Evolutionary conservation across 2,329 filamentous ascomycete species (phyloP).

Genomic region (Calonectria pauciramosa): DNA sequence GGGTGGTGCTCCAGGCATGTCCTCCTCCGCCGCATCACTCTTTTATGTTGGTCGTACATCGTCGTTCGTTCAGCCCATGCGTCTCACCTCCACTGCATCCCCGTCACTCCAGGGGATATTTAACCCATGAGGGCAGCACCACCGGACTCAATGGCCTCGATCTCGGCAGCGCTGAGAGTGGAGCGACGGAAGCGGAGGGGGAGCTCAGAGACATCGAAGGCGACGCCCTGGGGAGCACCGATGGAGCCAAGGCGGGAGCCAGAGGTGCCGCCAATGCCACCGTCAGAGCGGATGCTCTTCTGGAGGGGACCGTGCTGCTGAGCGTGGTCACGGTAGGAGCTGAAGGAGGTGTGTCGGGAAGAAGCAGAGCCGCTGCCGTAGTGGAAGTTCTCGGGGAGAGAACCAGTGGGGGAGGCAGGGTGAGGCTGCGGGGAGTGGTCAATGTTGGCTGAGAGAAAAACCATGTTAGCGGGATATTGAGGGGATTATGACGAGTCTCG

Average conservation of each 20-base stretch:
- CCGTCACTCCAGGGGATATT: conserved; percentile 34
- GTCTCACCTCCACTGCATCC: conserved; percentile 40
- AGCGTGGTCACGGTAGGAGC: conserved; percentile 81
- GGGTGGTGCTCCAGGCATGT: conserved; percentile 35
- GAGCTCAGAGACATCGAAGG: conserved; percentile 91
- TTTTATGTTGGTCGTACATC: conserved; percentile 31
- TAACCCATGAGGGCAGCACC: conserved; percentile 75
- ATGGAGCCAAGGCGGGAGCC: conserved; percentile 82
- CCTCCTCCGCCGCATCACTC: conserved; percentile 29
- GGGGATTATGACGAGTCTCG: background rate
- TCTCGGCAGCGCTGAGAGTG: conserved; percentile 84
- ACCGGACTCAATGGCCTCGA: conserved; percentile 95
- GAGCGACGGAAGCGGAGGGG: conserved; percentile 85
- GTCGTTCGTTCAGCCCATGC: conserved; percentile 38
- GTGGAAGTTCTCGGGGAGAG: conserved; percentile 70
- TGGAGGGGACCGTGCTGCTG: conserved; percentile 83
- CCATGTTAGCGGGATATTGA: conserved; percentile 34
- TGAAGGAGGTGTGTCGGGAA: conserved; percentile 74
- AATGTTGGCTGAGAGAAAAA: conserved; percentile 66
- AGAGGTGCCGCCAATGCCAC: conserved; percentile 70
- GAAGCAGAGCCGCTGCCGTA: conserved; percentile 49
- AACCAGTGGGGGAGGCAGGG: conserved; percentile 76
- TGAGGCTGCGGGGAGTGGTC: conserved; percentile 82
- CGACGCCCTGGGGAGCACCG: conserved; percentile 78
- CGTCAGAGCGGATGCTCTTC: conserved; percentile 62